phyloP scores from a whole-genome alignment of 2,329 filamentous ascomycete species.

The Beauveria brongniartii region DNA sequence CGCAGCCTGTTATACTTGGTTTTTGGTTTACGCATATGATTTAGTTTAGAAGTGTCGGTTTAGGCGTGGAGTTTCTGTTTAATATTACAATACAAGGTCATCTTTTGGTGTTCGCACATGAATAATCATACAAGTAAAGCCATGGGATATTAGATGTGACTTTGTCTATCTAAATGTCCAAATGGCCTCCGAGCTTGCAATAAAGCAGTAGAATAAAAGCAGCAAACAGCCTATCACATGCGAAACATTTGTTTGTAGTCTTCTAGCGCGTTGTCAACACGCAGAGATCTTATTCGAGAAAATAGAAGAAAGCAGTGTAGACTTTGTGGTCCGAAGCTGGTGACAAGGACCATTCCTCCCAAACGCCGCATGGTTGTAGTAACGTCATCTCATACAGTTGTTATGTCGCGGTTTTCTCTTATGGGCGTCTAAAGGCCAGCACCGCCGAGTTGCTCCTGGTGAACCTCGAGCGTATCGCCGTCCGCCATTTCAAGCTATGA shows the following conservation, averaged over 20 bases:
- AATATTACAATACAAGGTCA: slow-evolving; percentile 1
- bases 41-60: neutral
- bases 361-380: slow-evolving; percentile 9
- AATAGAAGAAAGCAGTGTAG: slow-evolving; percentile 5
- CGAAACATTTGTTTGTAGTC: neutral
- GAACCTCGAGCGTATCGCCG: slow-evolving; percentile 91
- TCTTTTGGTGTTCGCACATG: neutral
- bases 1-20: neutral
- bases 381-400: slow-evolving; percentile 11
- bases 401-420: neutral
- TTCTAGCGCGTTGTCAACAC: neutral
- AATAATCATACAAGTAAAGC: neutral
- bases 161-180: slow-evolving; percentile 8
- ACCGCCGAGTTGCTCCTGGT: slow-evolving; percentile 92
- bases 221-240: neutral
- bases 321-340: neutral
- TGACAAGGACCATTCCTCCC: neutral
- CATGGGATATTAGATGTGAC: slow-evolving; percentile 9
- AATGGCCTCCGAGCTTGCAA: neutral
- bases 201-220: neutral
- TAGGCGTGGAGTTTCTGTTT: neutral
- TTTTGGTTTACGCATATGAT: neutral
- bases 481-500: slow-evolving; percentile 89
- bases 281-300: neutral
- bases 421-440: neutral